Evolutionary conservation across 306 rosid genomes (phyloP).

Genomic region (Cucumis hystrix): DNA sequence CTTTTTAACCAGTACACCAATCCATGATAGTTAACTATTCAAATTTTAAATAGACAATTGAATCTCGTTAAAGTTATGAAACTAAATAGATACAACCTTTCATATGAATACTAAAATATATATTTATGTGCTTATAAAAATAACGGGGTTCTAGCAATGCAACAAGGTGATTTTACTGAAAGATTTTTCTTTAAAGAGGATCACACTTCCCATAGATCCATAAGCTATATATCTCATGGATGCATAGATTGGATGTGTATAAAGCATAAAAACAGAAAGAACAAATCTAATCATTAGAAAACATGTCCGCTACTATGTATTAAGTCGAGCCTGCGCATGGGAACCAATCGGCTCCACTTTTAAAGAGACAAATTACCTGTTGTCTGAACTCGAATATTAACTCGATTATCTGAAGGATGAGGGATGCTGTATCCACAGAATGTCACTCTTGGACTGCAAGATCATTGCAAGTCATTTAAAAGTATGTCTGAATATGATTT

Average conservation of each 20-base stretch:
- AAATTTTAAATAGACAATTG: neutral
- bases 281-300: neutral
- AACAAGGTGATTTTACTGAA: neutral
- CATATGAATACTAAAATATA: neutral
- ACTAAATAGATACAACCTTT: neutral
- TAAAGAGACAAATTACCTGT: conserved; percentile 27
- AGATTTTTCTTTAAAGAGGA: neutral
- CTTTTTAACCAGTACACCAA: too few species aligned
- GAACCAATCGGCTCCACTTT: neutral
- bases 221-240: neutral
- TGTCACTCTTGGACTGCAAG: conserved; percentile 55
- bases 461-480: neutral
- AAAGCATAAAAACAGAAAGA: neutral
- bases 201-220: neutral
- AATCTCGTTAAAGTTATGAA: neutral
- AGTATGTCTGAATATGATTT: neutral
- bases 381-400: conserved; percentile 68
- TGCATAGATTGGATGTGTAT: neutral
- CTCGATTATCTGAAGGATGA: conserved; percentile 75
- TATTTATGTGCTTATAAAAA: neutral
- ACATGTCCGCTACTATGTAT: too few species aligned
- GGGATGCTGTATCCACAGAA: conserved; percentile 82
- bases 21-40: neutral
- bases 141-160: neutral
- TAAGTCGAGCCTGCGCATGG: too few species aligned